phyloP scores from a whole-genome alignment of 306 rosid genomes.

The Ammopiptanthus mongolicus region DNA sequence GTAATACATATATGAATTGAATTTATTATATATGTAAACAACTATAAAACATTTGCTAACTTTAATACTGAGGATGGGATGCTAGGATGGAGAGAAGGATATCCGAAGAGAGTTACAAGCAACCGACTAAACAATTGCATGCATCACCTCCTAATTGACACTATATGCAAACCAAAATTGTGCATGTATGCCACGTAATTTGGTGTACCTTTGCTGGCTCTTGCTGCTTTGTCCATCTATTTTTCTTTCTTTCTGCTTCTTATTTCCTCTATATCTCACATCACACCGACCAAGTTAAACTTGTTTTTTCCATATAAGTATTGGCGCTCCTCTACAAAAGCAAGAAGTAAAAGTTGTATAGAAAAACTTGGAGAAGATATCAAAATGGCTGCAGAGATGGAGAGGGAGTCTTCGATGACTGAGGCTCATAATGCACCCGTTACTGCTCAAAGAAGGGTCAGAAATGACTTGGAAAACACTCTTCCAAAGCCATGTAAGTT shows the following conservation, averaged over 20 bases:
- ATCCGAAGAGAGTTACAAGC: too few species aligned
- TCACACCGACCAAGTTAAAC: background rate
- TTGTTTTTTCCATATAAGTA: background rate
- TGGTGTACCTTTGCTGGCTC: constrained; percentile 14
- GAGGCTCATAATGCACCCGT: constrained; percentile 58
- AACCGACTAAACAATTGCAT: too few species aligned
- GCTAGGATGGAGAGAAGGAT: too few species aligned
- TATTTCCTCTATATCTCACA: background rate
- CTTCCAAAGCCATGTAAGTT: constrained; percentile 73
- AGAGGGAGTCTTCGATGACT: constrained; percentile 52
- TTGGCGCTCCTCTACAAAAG: background rate
- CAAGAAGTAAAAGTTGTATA: background rate
- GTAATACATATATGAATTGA: too few species aligned
- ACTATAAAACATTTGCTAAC: too few species aligned
- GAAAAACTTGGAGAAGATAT: constrained; percentile 6
- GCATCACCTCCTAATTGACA: background rate
- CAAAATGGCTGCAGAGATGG: constrained; percentile 38
- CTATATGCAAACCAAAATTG: background rate
- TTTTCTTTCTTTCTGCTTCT: background rate
- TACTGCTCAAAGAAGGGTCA: constrained; percentile 57
- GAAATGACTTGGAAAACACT: constrained; percentile 60
- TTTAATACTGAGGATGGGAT: too few species aligned
- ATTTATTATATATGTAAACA: too few species aligned
- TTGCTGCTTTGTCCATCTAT: constrained; percentile 8
- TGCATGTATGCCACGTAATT: constrained; percentile 39